phyloP scores from a whole-genome alignment of 306 rosid genomes.

The Prunus armeniaca region DNA sequence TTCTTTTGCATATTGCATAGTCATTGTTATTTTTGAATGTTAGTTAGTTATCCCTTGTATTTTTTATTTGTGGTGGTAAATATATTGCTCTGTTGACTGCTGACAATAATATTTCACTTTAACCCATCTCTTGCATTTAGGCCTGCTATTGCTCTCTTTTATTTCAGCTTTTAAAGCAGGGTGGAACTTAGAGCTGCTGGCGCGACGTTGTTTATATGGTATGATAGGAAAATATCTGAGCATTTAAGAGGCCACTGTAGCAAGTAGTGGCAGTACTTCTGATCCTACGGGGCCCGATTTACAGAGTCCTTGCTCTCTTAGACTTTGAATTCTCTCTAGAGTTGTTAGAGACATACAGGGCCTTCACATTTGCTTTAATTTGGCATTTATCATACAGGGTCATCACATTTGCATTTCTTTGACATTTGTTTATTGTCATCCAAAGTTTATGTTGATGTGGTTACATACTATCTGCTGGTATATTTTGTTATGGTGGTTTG shows the following conservation, averaged over 20 bases:
- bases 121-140: conserved; percentile 82
- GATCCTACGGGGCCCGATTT: conserved; percentile 24
- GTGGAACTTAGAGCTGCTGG: conserved; percentile 94
- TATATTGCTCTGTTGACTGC: conserved; percentile 33
- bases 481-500: background rate
- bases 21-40: background rate
- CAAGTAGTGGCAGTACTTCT: conserved; percentile 30
- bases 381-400: background rate
- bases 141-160: conserved; percentile 67
- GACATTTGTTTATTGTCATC: background rate
- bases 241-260: conserved; percentile 66
- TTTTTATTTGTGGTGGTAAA: conserved; percentile 14
- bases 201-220: conserved; percentile 77
- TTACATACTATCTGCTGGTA: background rate
- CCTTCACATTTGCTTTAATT: background rate
- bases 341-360: conserved; percentile 2
- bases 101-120: conserved; percentile 43
- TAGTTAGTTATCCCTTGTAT: background rate
- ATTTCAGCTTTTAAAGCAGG: conserved; percentile 83
- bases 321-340: background rate
- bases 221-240: conserved; percentile 79
- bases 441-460: background rate
- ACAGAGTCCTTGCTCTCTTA: conserved; percentile 3
- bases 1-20: background rate
- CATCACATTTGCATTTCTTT: background rate